phyloP scores from a whole-genome alignment of 345 rosid species.

The Sisymbrium irio region DNA sequence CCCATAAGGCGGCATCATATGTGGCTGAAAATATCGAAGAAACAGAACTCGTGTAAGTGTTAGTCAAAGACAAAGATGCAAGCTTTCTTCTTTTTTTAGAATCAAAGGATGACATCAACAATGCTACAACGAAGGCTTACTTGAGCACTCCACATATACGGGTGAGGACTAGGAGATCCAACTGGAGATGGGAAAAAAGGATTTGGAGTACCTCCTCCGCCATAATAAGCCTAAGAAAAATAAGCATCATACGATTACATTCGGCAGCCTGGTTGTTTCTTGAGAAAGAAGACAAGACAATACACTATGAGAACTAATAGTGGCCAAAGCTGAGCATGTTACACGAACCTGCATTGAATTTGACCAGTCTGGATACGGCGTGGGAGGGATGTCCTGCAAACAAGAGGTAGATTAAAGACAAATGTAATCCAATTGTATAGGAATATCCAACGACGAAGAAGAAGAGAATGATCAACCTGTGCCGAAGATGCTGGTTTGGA shows the following conservation, averaged over 20 bases:
- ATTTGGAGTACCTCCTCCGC: slow-evolving; percentile 80
- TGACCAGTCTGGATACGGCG: slow-evolving; percentile 87
- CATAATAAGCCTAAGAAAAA: slow-evolving; percentile 78
- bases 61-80: slow-evolving; percentile 2
- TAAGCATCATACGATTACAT: slow-evolving; percentile 2
- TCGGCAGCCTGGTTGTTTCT: slow-evolving; percentile 1
- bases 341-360: slow-evolving; percentile 78
- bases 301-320: background rate
- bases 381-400: slow-evolving; percentile 63
- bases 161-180: slow-evolving; percentile 83
- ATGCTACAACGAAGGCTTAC: slow-evolving; percentile 38
- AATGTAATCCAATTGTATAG: background rate
- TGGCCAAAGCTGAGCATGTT: background rate
- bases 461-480: slow-evolving; percentile 44
- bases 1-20: slow-evolving; percentile 84
- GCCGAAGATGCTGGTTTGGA: slow-evolving; percentile 68
- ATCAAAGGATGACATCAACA: background rate
- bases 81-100: background rate
- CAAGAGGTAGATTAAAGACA: background rate
- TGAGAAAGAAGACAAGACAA: slow-evolving; percentile 13
- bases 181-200: slow-evolving; percentile 84
- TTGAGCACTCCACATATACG: slow-evolving; percentile 92
- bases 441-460: no score
- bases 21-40: slow-evolving; percentile 57
- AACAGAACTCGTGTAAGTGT: background rate